Base-by-base conservation (phyloP, 2,329 filamentous ascomycete species). In the Pyricularia pennisetigena region DNA sequence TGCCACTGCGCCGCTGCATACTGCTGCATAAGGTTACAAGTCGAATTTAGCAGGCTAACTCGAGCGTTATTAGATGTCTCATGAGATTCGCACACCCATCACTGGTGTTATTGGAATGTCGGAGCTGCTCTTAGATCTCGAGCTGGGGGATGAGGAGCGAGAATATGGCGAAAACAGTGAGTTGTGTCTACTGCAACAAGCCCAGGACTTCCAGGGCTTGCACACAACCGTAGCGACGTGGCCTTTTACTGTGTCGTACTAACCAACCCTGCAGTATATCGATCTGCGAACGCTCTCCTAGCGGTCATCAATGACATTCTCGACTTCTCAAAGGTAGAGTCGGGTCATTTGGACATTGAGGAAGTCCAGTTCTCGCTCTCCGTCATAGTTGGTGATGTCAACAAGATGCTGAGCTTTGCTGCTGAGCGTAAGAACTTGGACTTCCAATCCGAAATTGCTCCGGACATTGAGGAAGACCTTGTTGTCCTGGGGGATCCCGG, bases 231-330 rank as follows among this genome's bases (percentile, higher is more conserved):
- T 0, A 16, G 32, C 12, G 16, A 41, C 32, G 32, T 41, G 12
- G 6, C 32, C 32, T 41, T 16, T 41, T 12, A 41, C 14, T 41
- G 3, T 16, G 32, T 41, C 12, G 4, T 10, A 24, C 62, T 64
- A 64, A 64, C 62, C 20, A 30, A 64, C 20, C n/a, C 7, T 9
- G 16, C 26, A 67, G 66, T 94, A 7, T 88, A 92, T 73, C 85
- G 90, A 67, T 94, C 90, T 6, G 91, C 90, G 0, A 93, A 94
- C 71, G 92, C 91, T 1, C 80, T 97, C 2, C 81, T 97, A 24
- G 94, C 92, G 0, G 90, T 97, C 59, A 96, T 97, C 77, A 96
- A 97, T 74, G 93, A 97, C 73, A 96, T 96, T 68, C 81, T 97
- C 1, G 93, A 96, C 77, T 94, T 96, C 75, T 95, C 92, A 4